phyloP scores from a whole-genome alignment of 768 basidiomycete genomes.

The Macrolepiota fuliginosa region DNA sequence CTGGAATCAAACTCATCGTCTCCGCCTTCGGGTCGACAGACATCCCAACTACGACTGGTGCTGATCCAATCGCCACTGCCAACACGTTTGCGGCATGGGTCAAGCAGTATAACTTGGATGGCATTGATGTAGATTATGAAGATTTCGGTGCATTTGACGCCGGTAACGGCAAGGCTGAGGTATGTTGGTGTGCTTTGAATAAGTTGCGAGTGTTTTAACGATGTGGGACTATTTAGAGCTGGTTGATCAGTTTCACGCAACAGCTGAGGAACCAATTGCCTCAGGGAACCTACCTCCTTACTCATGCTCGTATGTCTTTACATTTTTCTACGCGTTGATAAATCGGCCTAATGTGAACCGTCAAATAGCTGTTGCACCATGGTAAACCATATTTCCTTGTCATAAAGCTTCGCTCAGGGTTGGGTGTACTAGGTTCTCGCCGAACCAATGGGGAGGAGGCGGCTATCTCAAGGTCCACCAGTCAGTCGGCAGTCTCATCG shows the following conservation, averaged over 20 bases:
- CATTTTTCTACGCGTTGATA: background rate
- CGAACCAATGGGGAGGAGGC: slow-evolving; percentile 40
- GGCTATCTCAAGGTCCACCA: slow-evolving; percentile 56
- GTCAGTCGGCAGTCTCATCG: slow-evolving; percentile 54
- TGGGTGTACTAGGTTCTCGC: slow-evolving; percentile 36
- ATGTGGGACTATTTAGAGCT: slow-evolving; percentile 27
- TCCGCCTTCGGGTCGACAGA: slow-evolving; percentile 62
- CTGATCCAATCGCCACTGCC: slow-evolving; percentile 62
- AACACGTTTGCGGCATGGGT: slow-evolving; percentile 67
- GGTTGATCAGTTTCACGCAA: slow-evolving; percentile 53
- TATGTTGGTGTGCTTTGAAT: slow-evolving; percentile 12
- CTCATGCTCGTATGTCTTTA: slow-evolving; percentile 48
- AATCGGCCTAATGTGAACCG: background rate
- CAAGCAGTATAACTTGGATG: slow-evolving; percentile 57
- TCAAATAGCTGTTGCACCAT: slow-evolving; percentile 47
- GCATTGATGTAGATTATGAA: slow-evolving; percentile 78
- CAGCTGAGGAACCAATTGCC: slow-evolving; percentile 49
- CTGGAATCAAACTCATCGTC: slow-evolving; percentile 58
- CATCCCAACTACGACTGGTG: slow-evolving; percentile 52
- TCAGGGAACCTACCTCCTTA: slow-evolving; percentile 45
- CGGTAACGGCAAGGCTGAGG: slow-evolving; percentile 51
- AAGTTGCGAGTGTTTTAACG: background rate
- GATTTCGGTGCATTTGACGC: slow-evolving; percentile 61
- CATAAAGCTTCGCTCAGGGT: background rate
- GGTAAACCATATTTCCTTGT: slow-evolving; percentile 31